Conservation (phyloP, 2,329 filamentous ascomycete genomes). For the Ceratocystiopsis sp. region DNA sequence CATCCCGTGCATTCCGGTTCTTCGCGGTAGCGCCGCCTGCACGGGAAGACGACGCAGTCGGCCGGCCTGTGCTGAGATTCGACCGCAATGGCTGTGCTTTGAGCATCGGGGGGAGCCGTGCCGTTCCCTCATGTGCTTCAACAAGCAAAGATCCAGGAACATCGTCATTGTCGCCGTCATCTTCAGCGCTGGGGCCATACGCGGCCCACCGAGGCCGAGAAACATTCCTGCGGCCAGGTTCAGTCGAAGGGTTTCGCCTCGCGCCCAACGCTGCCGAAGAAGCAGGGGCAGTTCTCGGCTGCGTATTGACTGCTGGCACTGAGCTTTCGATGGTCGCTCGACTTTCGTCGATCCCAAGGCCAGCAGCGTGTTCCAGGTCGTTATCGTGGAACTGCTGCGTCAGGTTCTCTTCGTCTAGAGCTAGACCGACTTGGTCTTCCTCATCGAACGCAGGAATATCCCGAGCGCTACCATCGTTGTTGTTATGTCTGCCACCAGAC, state of each 20-base stretch:
- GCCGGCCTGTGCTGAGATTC: not conserved
- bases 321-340: constrained; percentile 19
- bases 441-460: constrained; percentile 17
- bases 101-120: constrained; percentile 7
- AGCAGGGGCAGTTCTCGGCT: too few relatives aligned
- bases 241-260: too few relatives aligned
- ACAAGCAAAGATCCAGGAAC: constrained; percentile 47
- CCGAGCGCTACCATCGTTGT: not conserved
- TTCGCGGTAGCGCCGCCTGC: constrained; percentile 19
- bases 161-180: constrained; percentile 41
- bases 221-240: not conserved
- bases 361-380: constrained; percentile 26
- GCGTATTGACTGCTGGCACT: not conserved
- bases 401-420: constrained; percentile 36
- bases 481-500: constrained; percentile 8
- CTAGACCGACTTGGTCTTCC: constrained; percentile 25
- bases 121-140: constrained; percentile 20
- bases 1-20: constrained; percentile 36
- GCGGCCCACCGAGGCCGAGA: constrained; percentile 10
- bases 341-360: constrained; percentile 28
- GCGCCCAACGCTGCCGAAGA: too few relatives aligned
- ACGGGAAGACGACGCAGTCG: not conserved
- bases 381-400: constrained; percentile 32
- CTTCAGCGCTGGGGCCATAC: constrained; percentile 18
- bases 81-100: constrained; percentile 11